Percentiles rank a stretch among this genome's conserved stretches.
phyloP scores from a whole-genome alignment of 2,329 filamentous ascomycete species.

The Fusarium sp. region DNA sequence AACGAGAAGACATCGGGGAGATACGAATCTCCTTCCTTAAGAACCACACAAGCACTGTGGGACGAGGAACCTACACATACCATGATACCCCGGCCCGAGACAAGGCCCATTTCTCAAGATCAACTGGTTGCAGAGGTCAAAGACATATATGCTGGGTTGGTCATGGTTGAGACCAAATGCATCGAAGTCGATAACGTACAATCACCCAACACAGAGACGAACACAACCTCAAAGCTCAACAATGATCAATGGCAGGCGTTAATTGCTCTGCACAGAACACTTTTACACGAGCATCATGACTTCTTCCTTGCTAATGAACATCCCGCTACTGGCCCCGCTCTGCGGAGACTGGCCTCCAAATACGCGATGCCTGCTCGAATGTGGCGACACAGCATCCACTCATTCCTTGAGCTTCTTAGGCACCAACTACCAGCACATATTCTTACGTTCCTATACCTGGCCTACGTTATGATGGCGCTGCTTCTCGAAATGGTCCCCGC shows the following conservation, averaged over 20 bases:
- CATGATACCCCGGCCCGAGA: slow-evolving; percentile 32
- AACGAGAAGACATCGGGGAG: slow-evolving; percentile 33
- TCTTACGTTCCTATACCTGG: slow-evolving; percentile 88
- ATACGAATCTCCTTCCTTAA: background rate
- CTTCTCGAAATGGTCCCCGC: slow-evolving; percentile 85
- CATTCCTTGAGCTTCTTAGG: slow-evolving; percentile 81
- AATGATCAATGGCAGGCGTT: slow-evolving; percentile 86
- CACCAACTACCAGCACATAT: slow-evolving; percentile 84
- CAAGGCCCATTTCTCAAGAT: slow-evolving; percentile 72
- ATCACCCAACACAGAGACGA: slow-evolving; percentile 56
- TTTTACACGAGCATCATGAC: slow-evolving; percentile 86
- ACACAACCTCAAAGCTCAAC: slow-evolving; percentile 56
- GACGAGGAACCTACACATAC: slow-evolving; percentile 13
- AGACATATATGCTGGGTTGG: slow-evolving; percentile 83
- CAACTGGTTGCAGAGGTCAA: slow-evolving; percentile 86
- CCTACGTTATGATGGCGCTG: slow-evolving; percentile 90
- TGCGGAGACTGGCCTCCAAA: slow-evolving; percentile 78
- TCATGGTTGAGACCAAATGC: slow-evolving; percentile 89
- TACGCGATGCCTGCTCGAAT: slow-evolving; percentile 93
- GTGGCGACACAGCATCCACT: slow-evolving; percentile 94
- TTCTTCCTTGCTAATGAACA: slow-evolving; percentile 91
- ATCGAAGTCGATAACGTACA: slow-evolving; percentile 82
- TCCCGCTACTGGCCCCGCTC: slow-evolving; percentile 76
- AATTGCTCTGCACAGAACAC: slow-evolving; percentile 82
- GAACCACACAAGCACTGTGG: background rate